Evolutionary conservation across 129 eudicot genomes (phyloP).

Genomic region (Apium graveolens): DNA sequence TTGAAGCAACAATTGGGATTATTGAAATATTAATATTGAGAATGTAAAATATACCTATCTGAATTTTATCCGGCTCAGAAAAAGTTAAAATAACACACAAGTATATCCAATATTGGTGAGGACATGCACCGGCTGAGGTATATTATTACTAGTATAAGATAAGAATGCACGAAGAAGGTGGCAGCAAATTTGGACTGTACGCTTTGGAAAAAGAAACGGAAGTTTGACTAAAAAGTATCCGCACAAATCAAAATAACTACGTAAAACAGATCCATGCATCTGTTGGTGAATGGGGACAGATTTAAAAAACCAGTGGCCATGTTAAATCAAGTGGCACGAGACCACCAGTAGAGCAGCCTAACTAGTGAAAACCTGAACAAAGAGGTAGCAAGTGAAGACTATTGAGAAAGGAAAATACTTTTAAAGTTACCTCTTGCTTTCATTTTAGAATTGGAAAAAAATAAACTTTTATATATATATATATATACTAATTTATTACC

Average conservation of each 20-base stretch:
- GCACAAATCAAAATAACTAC: background rate
- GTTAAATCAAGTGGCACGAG: background rate
- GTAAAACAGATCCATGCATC: background rate
- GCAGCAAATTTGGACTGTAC: background rate
- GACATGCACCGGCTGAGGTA: background rate
- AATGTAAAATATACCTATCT: too few species aligned
- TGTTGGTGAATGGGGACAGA: background rate
- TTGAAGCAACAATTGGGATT: too few species aligned
- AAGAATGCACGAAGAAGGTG: background rate
- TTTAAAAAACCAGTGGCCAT: background rate
- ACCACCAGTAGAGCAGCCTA: background rate
- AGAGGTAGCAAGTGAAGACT: too few species aligned
- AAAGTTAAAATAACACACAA: too few species aligned
- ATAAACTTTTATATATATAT: too few species aligned
- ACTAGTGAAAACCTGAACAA: too few species aligned
- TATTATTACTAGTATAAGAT: background rate
- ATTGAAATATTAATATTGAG: too few species aligned
- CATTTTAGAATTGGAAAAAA: too few species aligned
- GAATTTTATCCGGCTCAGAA: too few species aligned
- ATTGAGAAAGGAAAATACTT: too few species aligned
- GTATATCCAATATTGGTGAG: background rate
- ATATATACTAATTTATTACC: too few species aligned
- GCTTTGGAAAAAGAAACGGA: background rate
- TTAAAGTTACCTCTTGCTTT: too few species aligned
- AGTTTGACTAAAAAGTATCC: background rate